Conservation (phyloP, 345 rosid species). For the Passiflora organensis region DNA sequence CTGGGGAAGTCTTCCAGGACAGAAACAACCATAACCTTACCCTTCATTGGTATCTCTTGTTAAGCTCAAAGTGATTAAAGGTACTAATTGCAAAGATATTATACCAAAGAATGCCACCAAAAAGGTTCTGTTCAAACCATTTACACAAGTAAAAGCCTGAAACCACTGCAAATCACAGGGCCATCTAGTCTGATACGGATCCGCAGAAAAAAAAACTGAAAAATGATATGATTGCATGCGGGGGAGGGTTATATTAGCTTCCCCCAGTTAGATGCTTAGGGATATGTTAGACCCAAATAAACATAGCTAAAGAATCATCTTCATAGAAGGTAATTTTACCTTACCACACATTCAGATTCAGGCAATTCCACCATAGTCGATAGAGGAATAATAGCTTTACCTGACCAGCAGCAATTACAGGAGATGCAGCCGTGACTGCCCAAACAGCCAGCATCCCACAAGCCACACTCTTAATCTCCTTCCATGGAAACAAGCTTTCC, state of each 20-base stretch:
- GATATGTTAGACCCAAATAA: no score
- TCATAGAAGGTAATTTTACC: no score
- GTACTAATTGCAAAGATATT: neutral
- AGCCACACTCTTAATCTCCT: conserved; percentile 53
- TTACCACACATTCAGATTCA: neutral
- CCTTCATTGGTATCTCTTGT: no score
- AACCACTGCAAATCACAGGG: neutral
- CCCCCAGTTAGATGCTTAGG: no score
- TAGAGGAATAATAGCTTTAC: conserved; percentile 30
- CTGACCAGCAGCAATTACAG: conserved; percentile 78
- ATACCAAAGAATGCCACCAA: neutral
- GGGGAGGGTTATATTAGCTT: no score
- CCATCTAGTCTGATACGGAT: no score
- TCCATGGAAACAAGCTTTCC: conserved; percentile 32
- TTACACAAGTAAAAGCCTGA: neutral
- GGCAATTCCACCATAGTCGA: neutral
- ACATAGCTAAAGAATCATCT: no score
- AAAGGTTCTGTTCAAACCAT: neutral
- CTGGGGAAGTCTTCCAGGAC: neutral
- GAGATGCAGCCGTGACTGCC: conserved; percentile 60
- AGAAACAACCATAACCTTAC: neutral
- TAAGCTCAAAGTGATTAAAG: no score
- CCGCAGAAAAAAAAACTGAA: no score
- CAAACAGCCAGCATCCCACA: conserved; percentile 71
- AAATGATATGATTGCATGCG: no score